Base-by-base conservation (phyloP, 306 rosid species). In the Sesbania bispinosa region DNA sequence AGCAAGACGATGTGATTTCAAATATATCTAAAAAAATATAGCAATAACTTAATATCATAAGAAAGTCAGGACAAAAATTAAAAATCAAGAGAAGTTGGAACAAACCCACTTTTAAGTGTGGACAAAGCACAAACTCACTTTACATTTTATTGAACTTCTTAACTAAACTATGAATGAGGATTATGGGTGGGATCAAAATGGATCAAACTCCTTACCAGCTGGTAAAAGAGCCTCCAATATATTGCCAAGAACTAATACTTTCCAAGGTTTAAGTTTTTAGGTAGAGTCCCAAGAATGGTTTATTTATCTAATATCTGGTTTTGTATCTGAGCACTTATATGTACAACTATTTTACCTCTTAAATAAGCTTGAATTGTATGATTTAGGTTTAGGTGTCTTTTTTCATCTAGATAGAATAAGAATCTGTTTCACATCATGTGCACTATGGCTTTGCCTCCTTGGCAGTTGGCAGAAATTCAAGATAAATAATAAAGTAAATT, bases 1-100 rank as follows among this genome's bases (percentile, higher is more conserved):
- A 46, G 62, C 81, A 42, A 82, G 77, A 38, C 62, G 89, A 62
- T 85, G 84, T 33, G 87, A 86, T 67, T 86, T 93, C 64, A 83
- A 55, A 77, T 93, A 84, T 63, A 90, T 81, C 98, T 90, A 72
- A 23, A 15, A 72, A 54, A 8, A 80, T 48, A 54, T 36, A 77
- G 73, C 18, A 63, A 46, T 59, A 71, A 15, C 51, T 68, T n/a
- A 32, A 58, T 42, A 75, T 29, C 62, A 77, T 62, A 29, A 32
- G n/a, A 35, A 35, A 62, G 16, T 62, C 42, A 39, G 62, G 43
- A 51, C 33, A 45, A 27, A 35, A 35, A 27, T 14, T 67, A 38
- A 67, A 59, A 69, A 50, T 65, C 43, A 54, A 45, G n/a, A 73
- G 38, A 48, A 71, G 6, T 47, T 70, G 77, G 74, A 59, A 35